Base-by-base conservation (phyloP, 139 green algal genomes). In the Dunaliella primolecta region DNA sequence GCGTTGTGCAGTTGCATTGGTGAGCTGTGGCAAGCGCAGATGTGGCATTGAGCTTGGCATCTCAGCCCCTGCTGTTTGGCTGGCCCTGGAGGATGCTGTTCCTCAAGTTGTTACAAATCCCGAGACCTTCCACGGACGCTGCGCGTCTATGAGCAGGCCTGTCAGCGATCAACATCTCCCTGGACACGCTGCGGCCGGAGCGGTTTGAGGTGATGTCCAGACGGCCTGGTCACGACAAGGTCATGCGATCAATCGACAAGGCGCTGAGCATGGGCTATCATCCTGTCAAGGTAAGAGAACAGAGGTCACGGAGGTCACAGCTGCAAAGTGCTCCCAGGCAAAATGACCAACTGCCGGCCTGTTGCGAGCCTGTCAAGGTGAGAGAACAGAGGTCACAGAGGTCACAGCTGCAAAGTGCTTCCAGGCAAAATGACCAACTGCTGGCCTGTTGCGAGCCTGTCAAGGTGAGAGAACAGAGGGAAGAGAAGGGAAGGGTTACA, bases 141-240 rank as follows among this genome's bases (percentile, higher is more conserved):
- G n/a, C n/a, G n/a, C n/a, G n/a, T n/a, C n/a, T n/a, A n/a, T n/a
- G n/a, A n/a, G n/a, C 94, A 89, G 97, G 97, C 77, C 81, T 99
- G 29, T 90, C 78, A 32, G 90, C 93, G 24, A 83, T 99, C 23
- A 99, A 99, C 90, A 94, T 99, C 80, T 96, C 89, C 75, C 87
- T 99, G 29, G 97, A 99, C 90, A 99, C 96, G 0, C 91, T 99
- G 78, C 84, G 85, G 36, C 88, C 94, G 1, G 91, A 96, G 31
- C 93, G 95, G 11, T 99, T 99, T 90, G 93, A 97, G 89, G 34
- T 83, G 35, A 92, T 99, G 88, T 98, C 96, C 0, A 84, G 97
- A 72, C 89, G 97, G 32, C 87, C 86, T 38, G 97, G 96, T 0
- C 95, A 96, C 36, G 81, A 86, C 0, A 87, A 89, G 2, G 97